Percentiles rank a stretch among this genome's conserved stretches.
phyloP scores from a whole-genome alignment of 176 grass and related monocot species.

The Leersia perrieri region DNA sequence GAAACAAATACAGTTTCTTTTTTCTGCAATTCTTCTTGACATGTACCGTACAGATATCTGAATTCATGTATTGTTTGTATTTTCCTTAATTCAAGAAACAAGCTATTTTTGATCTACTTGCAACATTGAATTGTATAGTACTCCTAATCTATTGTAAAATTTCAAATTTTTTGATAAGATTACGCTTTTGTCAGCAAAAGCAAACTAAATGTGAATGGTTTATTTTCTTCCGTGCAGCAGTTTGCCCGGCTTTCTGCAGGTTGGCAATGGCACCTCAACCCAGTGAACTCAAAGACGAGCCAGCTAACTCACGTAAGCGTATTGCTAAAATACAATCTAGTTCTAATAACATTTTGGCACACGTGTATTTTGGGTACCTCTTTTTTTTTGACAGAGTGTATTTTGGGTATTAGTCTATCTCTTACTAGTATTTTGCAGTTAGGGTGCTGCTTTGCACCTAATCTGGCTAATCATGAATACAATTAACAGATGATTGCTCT shows the following conservation, averaged over 20 bases:
- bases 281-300: neutral
- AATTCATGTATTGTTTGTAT: neutral
- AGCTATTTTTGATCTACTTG: neutral
- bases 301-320: slow-evolving; percentile 2
- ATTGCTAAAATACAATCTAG: neutral
- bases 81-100: slow-evolving; percentile 8
- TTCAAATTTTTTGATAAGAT: neutral
- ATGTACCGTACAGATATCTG: slow-evolving; percentile 2
- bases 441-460: neutral
- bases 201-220: neutral
- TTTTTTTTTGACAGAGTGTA: too few relatives aligned
- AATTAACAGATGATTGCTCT: neutral
- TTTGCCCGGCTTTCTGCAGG: neutral
- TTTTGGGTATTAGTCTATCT: neutral
- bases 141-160: neutral
- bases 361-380: neutral
- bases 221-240: neutral
- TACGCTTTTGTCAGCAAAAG: neutral
- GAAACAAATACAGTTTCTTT: neutral
- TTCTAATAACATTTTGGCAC: too few relatives aligned
- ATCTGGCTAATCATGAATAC: neutral
- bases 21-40: slow-evolving; percentile 20
- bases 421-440: neutral
- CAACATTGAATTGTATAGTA: neutral
- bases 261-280: neutral